Base-by-base conservation (phyloP, 805 yeast species). In the Maudiozyma barnettii region DNA sequence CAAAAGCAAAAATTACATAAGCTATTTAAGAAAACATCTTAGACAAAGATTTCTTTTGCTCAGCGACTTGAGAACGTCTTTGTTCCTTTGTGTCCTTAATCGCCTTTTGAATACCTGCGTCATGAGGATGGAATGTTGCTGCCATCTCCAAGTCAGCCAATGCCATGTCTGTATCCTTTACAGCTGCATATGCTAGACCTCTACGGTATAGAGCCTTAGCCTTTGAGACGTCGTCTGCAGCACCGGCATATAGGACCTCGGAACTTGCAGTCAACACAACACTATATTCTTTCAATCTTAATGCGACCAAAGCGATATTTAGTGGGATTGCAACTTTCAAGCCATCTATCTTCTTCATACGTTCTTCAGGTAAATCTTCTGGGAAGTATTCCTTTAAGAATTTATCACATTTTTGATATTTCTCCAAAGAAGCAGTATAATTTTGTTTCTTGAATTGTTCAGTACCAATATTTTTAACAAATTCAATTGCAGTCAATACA, bases 171-270 rank as follows among this genome's bases (percentile, higher is more conserved):
- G 79, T 82, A 59, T 85, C 81, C 59, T 82, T 82, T 20, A 73
- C 68, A 8, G 75, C 66, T 50, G 78, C 65, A 57, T 79, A 75
- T 1, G 93, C 96, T 59, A 76, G 69, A 35, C 95, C 96, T 64
- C 91, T 81, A 64, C 98, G 81, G 71, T 81, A 90, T 40, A 78
- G 69, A 0, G 96, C 97, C 70, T 90, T 90, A 16, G 95, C 87
- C 62, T 76, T 77, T 20, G 88, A 79, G 51, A 80, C 76, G 38
- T 77, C 83, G 47, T 78, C 85, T 5, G 80, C 68, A 2, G 54
- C 64, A 35, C 77, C 82, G 22, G 74, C 75, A 45, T 77, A 83
- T 36, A 86, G 68, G 1, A 86, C 96, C 26, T 77, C 78, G 1
- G 79, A 70, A 2, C 95, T 75, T 5, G 84, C 79, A 22, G 69